Percentiles rank a stretch among this genome's conserved stretches.
These are phyloP conservation scores for Cercospora sp. DNA, from an alignment of 2,329 filamentous ascomycete genomes.

Conservation along the genomic window DNA sequence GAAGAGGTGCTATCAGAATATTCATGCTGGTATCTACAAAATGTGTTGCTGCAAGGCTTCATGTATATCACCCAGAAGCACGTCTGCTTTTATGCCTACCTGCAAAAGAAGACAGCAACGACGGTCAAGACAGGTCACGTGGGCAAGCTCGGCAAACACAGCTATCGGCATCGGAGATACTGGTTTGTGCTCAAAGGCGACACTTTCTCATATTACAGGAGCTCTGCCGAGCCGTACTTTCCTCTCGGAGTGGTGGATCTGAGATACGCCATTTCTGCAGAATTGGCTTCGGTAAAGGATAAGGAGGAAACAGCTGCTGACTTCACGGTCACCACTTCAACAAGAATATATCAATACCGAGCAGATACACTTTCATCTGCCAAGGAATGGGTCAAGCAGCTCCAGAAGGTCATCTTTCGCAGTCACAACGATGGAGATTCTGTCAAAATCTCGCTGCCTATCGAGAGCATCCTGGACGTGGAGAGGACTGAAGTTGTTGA, in stretches of 20 bases:
- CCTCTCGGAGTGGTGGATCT: slow-evolving; percentile 89
- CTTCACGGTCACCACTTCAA: slow-evolving; percentile 79
- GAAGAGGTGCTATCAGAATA: slow-evolving; percentile 92
- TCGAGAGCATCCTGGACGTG: slow-evolving; percentile 85
- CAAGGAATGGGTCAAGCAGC: slow-evolving; percentile 91
- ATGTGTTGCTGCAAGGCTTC: slow-evolving; percentile 87
- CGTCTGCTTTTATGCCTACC: slow-evolving; percentile 94
- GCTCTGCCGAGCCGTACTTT: slow-evolving; percentile 84
- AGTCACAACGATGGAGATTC: slow-evolving; percentile 96
- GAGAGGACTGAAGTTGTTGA: slow-evolving; percentile 89
- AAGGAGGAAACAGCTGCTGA: slow-evolving; percentile 65
- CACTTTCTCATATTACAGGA: slow-evolving; percentile 83
- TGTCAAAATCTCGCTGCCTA: slow-evolving; percentile 90
- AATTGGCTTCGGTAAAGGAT: slow-evolving; percentile 48
- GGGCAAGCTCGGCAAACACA: slow-evolving; percentile 82
- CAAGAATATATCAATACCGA: slow-evolving; percentile 80
- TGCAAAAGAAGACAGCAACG: slow-evolving; percentile 84
- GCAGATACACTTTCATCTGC: slow-evolving; percentile 86
- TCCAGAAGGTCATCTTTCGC: slow-evolving; percentile 93
- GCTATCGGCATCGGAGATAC: slow-evolving; percentile 82
- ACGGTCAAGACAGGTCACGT: slow-evolving; percentile 85
- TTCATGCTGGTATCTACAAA: slow-evolving; percentile 89
- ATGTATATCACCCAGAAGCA: slow-evolving; percentile 93
- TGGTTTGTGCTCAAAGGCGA: slow-evolving; percentile 94
- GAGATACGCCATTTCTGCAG: slow-evolving; percentile 86